A percentile compares a stretch with the other conserved stretches of the same genome.
phyloP scores from a whole-genome alignment of 768 basidiomycete genomes.

The Phanerodontia chrysosporium region DNA sequence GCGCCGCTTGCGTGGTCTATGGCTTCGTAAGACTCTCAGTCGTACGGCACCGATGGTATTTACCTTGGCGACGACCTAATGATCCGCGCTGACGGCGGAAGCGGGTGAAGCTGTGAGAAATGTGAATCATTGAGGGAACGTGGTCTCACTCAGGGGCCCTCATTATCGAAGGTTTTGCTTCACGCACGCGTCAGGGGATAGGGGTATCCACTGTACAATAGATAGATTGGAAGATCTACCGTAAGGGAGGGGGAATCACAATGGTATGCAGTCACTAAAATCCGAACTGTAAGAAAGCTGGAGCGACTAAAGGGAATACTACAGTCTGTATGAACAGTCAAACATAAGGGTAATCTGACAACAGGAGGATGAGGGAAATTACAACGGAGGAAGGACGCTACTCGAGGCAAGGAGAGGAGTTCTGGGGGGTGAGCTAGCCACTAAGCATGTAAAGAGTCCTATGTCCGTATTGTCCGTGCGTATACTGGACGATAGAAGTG shows the following conservation, averaged over 20 bases:
- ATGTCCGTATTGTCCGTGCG: conserved; percentile 5
- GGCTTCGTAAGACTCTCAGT: too few species aligned
- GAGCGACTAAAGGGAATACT: conserved; percentile 3
- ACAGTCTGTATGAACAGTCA: conserved; percentile 7
- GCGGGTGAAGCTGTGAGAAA: too few species aligned
- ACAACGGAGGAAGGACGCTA: not conserved
- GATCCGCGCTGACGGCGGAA: too few species aligned
- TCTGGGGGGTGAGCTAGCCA: not conserved
- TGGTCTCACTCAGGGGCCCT: too few species aligned
- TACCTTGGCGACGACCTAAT: too few species aligned
- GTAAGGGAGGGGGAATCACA: not conserved
- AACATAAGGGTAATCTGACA: not conserved
- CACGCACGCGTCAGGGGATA: too few species aligned
- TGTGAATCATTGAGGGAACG: too few species aligned
- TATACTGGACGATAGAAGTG: conserved; percentile 1
- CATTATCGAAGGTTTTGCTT: too few species aligned
- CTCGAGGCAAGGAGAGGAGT: not conserved
- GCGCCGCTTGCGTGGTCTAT: too few species aligned
- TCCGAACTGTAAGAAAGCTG: not conserved
- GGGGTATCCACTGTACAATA: not conserved
- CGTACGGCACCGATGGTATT: too few species aligned
- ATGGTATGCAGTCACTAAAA: not conserved
- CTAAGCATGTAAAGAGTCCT: not conserved
- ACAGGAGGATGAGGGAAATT: not conserved
- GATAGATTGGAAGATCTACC: not conserved